Evolutionary conservation across 2,329 filamentous ascomycete species (phyloP).

Genomic region (Curvularia spicifera): DNA sequence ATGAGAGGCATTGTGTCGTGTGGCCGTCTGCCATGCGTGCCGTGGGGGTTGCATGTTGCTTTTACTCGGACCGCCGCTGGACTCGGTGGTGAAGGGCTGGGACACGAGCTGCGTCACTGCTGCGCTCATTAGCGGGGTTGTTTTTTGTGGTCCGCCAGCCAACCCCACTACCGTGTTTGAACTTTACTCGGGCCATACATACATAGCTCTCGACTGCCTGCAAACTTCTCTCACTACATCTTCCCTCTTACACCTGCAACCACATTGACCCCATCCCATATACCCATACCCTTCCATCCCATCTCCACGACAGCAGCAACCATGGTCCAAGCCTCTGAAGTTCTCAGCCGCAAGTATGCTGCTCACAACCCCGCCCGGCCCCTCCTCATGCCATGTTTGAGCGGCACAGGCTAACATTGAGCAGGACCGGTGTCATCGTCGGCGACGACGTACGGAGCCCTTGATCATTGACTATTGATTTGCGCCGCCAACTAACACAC

Average conservation of each 20-base stretch:
- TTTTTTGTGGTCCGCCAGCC: slow-evolving; percentile 18
- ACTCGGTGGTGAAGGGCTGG: slow-evolving; percentile 7
- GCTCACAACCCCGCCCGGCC: slow-evolving; percentile 7
- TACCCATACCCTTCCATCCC: neutral
- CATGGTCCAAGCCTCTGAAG: slow-evolving; percentile 38
- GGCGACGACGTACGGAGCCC: slow-evolving; percentile 66
- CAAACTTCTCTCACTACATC: slow-evolving; percentile 7
- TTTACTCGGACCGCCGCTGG: slow-evolving; percentile 11
- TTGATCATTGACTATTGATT: slow-evolving; percentile 66
- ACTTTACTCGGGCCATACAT: slow-evolving; percentile 12
- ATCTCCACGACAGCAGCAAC: slow-evolving; percentile 9
- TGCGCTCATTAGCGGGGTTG: slow-evolving; percentile 23
- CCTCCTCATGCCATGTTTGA: neutral
- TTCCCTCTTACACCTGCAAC: neutral
- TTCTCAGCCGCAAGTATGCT: slow-evolving; percentile 67
- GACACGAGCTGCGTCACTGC: slow-evolving; percentile 18
- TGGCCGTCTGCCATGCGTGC: neutral
- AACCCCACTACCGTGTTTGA: slow-evolving; percentile 17
- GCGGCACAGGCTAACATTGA: slow-evolving; percentile 14
- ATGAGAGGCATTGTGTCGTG: neutral
- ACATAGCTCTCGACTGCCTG: slow-evolving; percentile 10
- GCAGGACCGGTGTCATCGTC: slow-evolving; percentile 56
- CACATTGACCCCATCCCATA: neutral
- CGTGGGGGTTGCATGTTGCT: slow-evolving; percentile 8
- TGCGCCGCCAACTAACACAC: neutral